Evolutionary conservation across 495 filamentous ascomycete genomes (phyloP).

Genomic region (Xylaria scruposa): DNA sequence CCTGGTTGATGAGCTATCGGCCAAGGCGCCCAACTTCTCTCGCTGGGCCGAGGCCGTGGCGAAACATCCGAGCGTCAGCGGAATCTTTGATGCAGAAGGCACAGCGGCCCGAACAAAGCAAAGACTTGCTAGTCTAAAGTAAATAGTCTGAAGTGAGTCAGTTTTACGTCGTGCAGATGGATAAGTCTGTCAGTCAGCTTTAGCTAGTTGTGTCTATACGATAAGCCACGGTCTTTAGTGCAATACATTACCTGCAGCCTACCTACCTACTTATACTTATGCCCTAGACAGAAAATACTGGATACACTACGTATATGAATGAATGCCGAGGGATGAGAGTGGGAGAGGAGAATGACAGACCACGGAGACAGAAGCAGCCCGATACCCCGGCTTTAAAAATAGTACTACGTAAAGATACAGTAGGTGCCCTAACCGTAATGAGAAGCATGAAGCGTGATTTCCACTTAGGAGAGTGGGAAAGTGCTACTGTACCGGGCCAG

Average conservation of each 20-base stretch:
- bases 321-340: background rate
- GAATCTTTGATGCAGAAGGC: slow-evolving; percentile 63
- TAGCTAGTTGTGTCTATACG: background rate
- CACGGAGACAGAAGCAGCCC: too few relatives aligned
- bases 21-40: slow-evolving; percentile 66
- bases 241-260: background rate
- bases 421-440: background rate
- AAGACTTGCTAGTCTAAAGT: slow-evolving; percentile 33
- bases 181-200: background rate
- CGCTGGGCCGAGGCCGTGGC: slow-evolving; percentile 70
- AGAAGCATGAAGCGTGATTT: slow-evolving; percentile 5
- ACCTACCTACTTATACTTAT: too few relatives aligned
- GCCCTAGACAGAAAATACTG: too few relatives aligned
- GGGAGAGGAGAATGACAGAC: too few relatives aligned
- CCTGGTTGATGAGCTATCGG: slow-evolving; percentile 55
- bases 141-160: background rate
- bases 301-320: too few relatives aligned
- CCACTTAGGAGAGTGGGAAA: background rate
- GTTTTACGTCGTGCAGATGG: background rate
- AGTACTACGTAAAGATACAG: too few relatives aligned
- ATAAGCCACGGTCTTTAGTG: background rate
- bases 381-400: background rate
- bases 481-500: background rate
- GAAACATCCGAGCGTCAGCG: slow-evolving; percentile 69
- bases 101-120: slow-evolving; percentile 42